These are phyloP conservation scores for Paramyrothecium roridum DNA, from an alignment of 2,329 filamentous ascomycete genomes.

Conservation along the genomic window DNA sequence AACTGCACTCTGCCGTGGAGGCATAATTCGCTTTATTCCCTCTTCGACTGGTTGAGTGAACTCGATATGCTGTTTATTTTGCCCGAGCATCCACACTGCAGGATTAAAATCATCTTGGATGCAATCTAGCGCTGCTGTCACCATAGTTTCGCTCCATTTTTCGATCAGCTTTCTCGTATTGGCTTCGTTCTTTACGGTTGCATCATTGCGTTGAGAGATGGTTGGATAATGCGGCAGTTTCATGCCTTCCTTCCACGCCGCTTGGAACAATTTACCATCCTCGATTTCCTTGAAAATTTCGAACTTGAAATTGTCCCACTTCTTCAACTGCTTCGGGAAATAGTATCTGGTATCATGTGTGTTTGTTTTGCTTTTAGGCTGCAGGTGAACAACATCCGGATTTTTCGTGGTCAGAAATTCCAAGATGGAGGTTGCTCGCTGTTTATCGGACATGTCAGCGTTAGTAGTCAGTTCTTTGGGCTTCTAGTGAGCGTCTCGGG, in stretches of 20 bases:
- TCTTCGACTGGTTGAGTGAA: neutral
- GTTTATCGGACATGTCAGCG: constrained; percentile 1
- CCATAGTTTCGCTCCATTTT: constrained; percentile 8
- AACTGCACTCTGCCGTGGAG: neutral
- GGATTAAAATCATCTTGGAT: constrained; percentile 3
- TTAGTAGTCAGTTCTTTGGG: too few species aligned
- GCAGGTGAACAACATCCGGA: constrained; percentile 3
- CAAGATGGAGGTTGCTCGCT: constrained; percentile 9
- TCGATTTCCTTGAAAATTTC: constrained; percentile 6
- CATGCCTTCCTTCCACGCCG: neutral
- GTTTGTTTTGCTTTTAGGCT: constrained; percentile 6
- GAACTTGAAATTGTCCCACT: constrained; percentile 5
- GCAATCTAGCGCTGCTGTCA: constrained; percentile 8
- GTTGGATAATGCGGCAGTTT: constrained; percentile 1
- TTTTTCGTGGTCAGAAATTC: constrained; percentile 10
- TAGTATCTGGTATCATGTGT: neutral
- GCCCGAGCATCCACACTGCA: constrained; percentile 3
- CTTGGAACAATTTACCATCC: constrained; percentile 1
- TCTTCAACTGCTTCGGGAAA: constrained; percentile 1
- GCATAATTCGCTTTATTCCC: neutral
- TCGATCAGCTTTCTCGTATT: constrained; percentile 5
- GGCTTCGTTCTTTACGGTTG: neutral
- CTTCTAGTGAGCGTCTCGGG: too few species aligned
- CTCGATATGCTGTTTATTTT: constrained; percentile 1
- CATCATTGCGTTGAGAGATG: neutral